Conservation (phyloP, 75 land plant species). For the Sequoiadendron giganteum region DNA sequence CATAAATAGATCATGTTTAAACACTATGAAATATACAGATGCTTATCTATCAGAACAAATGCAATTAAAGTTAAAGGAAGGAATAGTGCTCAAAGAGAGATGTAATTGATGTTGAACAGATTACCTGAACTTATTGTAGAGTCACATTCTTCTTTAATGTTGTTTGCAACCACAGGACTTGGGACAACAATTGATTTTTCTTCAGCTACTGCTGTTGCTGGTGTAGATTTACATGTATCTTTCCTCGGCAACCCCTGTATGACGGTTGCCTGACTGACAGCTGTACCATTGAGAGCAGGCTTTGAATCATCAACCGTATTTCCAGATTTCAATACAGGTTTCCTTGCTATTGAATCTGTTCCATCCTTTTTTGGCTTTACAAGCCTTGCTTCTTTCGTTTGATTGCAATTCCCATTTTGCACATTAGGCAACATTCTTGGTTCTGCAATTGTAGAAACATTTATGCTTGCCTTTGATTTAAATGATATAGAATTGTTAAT, state of each 20-base stretch:
- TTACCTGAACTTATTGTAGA: background rate
- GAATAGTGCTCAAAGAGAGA: background rate
- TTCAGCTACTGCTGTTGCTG: background rate
- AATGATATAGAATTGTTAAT: constrained; percentile 47
- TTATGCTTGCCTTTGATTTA: constrained; percentile 20
- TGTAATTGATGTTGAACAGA: background rate
- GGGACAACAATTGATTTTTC: background rate
- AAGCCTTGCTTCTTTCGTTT: constrained; percentile 33
- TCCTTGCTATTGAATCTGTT: constrained; percentile 24
- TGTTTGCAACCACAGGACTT: background rate
- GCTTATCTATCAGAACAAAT: background rate
- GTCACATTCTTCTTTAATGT: constrained; percentile 4
- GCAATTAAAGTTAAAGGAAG: background rate
- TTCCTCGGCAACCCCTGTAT: background rate
- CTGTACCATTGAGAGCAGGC: background rate
- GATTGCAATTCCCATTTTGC: constrained; percentile 23
- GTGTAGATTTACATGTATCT: constrained; percentile 3
- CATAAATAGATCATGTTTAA: background rate
- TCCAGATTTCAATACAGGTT: constrained; percentile 33
- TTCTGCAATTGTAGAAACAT: constrained; percentile 6
- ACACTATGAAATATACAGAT: background rate
- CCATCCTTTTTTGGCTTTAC: constrained; percentile 37
- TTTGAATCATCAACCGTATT: constrained; percentile 7
- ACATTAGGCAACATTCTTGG: constrained; percentile 14
- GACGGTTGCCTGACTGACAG: background rate